Base-by-base conservation (phyloP, 208 protist species). In the Porcisia hertigi region DNA sequence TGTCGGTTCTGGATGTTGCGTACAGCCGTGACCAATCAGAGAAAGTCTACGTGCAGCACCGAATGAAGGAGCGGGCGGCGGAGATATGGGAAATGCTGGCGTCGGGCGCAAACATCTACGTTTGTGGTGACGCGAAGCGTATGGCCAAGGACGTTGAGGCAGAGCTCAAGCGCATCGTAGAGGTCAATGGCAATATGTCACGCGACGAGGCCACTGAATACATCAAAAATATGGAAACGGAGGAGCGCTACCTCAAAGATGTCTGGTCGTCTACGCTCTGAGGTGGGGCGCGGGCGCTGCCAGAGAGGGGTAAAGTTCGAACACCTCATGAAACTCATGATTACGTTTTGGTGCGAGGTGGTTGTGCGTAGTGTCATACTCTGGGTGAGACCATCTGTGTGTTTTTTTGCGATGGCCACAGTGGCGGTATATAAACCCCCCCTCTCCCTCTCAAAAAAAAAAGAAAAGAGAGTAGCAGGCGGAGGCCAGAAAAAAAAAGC, bases 1-100 rank as follows among this genome's bases (percentile, higher is more conserved):
- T 98, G 20, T 86, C 84, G 18, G 79, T 77, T 39, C 75, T 96
- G 6, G 89, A 96, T 76, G 89, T 94, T 34, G 92, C 92, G 60
- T 96, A 92, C 85, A 97, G 92, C 57, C 89, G 93, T 41, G 91
- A 96, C 39, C 85, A 94, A 60, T 71, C 66, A 14, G 71, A 94
- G 64, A 97, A 93, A 81, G 81, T 97, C 7, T 98, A 98, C 77
- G 94, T 98, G 39, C 96, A 98, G 83, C 87, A 98, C 83, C 88
- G 87, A 43, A 20, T 98, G n/a, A 80, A 80, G 72, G 84, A 82
- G 49, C 83, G 87, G 23, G 83, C 72, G 16, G 53, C 77, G 52
- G 85, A 93, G 80, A 73, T 97, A 72, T 97, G 89, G 86, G 88
- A 92, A 25, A 79, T 96, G 76, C 67, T 98, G 16, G 55, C 71